A percentile compares a stretch with the other conserved stretches of the same genome.
Evolutionary conservation across 441 rosid species (phyloP).

Genomic region (Euphorbia celastroides): DNA sequence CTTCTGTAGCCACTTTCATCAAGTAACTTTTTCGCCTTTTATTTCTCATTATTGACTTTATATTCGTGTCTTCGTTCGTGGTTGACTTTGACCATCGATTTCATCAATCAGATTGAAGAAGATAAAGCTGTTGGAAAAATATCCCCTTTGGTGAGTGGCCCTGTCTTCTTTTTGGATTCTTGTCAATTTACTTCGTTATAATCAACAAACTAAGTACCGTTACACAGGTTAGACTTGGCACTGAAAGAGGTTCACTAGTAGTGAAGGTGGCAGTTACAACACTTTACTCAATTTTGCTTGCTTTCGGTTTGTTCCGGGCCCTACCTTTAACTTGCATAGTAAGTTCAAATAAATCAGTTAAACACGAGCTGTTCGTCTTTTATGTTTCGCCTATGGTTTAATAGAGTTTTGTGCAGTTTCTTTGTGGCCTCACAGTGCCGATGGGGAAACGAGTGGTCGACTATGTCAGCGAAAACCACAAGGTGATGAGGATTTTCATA

Average conservation of each 20-base stretch:
- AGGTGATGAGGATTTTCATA: slow-evolving; percentile 31
- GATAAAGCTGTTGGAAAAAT: slow-evolving; percentile 61
- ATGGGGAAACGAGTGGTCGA: slow-evolving; percentile 52
- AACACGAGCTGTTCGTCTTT: not conserved
- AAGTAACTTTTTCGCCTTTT: slow-evolving; percentile 30
- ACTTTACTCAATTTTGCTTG: slow-evolving; percentile 41
- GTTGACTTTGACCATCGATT: not conserved
- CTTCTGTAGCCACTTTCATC: slow-evolving; percentile 93
- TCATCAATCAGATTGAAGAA: slow-evolving; percentile 53
- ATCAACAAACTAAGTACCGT: not conserved
- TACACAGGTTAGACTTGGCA: slow-evolving; percentile 71
- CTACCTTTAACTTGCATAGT: slow-evolving; percentile 68
- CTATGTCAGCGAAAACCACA: slow-evolving; percentile 63
- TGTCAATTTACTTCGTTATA: not conserved
- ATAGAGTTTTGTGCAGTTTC: slow-evolving; percentile 43
- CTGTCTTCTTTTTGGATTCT: not conserved
- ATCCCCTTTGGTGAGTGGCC: slow-evolving; percentile 66
- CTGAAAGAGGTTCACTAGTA: slow-evolving; percentile 46
- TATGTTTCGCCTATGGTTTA: not conserved
- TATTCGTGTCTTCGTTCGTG: not conserved
- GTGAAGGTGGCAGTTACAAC: slow-evolving; percentile 44
- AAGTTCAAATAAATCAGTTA: slow-evolving; percentile 25
- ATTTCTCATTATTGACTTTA: too few species aligned
- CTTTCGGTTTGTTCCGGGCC: slow-evolving; percentile 44
- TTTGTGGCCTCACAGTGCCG: slow-evolving; percentile 66